These are phyloP conservation scores for Fagus sylvatica DNA, from an alignment of 306 rosid genomes.

Conservation along the genomic window DNA sequence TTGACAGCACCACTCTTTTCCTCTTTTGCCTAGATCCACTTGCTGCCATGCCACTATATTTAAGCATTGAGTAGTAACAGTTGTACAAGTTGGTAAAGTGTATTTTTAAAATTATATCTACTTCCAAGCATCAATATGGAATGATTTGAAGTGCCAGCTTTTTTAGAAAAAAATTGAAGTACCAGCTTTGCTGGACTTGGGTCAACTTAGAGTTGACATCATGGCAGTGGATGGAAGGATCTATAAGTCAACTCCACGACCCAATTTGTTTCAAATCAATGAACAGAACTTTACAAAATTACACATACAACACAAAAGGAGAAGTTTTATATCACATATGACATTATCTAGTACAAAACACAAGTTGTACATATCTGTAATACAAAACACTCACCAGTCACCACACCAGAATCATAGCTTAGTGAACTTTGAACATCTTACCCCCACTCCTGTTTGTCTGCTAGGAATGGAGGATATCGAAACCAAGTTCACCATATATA, in stretches of 20 bases:
- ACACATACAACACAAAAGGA: background rate
- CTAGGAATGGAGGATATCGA: background rate
- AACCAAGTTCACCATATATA: background rate
- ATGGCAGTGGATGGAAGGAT: background rate
- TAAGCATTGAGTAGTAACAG: too few species aligned
- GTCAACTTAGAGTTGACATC: background rate
- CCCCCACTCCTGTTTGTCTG: background rate
- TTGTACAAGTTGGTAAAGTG: too few species aligned
- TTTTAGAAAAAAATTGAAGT: background rate
- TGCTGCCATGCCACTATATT: too few species aligned
- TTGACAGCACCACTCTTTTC: too few species aligned
- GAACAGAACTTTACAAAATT: background rate
- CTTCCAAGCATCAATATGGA: background rate
- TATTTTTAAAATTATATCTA: too few species aligned
- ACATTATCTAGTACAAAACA: background rate
- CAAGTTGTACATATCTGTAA: background rate
- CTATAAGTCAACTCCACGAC: background rate
- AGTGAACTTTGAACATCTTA: background rate
- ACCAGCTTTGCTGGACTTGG: background rate
- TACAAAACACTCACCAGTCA: conserved; percentile 1
- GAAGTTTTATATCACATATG: too few species aligned
- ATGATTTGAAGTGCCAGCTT: background rate
- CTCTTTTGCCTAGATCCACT: too few species aligned
- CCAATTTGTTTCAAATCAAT: background rate
- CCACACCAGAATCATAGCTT: background rate